Evolutionary conservation across 345 rosid genomes (phyloP).

Genomic region (Gossypium sturtianum): DNA sequence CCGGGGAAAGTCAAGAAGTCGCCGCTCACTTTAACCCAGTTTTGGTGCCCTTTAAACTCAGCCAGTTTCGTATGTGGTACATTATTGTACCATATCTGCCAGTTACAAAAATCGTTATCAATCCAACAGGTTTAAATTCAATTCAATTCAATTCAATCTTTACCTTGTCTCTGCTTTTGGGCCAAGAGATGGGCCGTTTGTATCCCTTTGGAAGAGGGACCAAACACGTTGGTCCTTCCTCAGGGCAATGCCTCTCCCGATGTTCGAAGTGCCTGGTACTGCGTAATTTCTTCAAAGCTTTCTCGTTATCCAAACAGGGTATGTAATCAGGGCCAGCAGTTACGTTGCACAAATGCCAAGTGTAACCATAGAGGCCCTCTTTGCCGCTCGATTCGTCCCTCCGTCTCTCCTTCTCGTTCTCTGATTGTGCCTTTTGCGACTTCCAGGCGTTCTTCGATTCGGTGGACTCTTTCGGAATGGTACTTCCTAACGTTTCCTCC

Average conservation of each 20-base stretch:
- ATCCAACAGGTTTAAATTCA: neutral
- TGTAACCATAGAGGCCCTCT: constrained; percentile 29
- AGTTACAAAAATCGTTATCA: neutral
- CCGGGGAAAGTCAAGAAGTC: constrained; percentile 94
- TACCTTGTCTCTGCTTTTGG: constrained; percentile 85
- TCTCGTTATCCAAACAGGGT: constrained; percentile 88
- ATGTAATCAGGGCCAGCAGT: constrained; percentile 83
- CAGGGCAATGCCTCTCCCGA: constrained; percentile 94
- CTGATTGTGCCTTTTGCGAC: constrained; percentile 67
- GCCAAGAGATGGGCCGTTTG: constrained; percentile 68
- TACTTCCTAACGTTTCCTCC: constrained; percentile 24
- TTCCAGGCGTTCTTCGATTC: constrained; percentile 75
- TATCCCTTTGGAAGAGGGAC: constrained; percentile 68
- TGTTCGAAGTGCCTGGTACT: constrained; percentile 69
- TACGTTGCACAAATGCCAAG: constrained; percentile 73
- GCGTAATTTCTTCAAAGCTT: constrained; percentile 49
- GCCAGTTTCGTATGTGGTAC: constrained; percentile 80
- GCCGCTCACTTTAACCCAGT: constrained; percentile 90
- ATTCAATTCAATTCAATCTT: neutral
- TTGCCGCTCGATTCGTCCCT: constrained; percentile 28
- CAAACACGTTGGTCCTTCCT: constrained; percentile 66
- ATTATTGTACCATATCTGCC: constrained; percentile 91
- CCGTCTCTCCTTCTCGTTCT: constrained; percentile 66
- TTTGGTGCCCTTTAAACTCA: constrained; percentile 88
- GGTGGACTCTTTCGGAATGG: constrained; percentile 71